Conservation (phyloP, 371 early-diverging fungal genomes). For the Zancudomyces culisetae region DNA sequence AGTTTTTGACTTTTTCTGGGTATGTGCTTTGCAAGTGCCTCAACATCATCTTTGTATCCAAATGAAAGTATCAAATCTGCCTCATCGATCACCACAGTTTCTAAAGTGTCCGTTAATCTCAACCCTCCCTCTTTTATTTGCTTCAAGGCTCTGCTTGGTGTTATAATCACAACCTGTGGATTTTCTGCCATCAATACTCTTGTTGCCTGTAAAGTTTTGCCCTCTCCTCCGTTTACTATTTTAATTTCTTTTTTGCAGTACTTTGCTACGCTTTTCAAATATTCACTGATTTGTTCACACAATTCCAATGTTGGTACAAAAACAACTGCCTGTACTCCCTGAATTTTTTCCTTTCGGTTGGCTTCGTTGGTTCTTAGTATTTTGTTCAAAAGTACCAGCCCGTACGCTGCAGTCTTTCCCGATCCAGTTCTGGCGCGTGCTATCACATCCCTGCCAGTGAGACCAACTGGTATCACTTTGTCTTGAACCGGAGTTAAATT, state of each 20-base stretch:
- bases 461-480: conserved; percentile 81
- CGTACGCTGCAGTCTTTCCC: conserved; percentile 97
- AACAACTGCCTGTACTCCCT: conserved; percentile 36
- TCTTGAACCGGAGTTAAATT: conserved; percentile 89
- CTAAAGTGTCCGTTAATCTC: conserved; percentile 35
- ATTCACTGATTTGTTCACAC: conserved; percentile 73
- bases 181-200: conserved; percentile 58
- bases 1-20: conserved; percentile 75
- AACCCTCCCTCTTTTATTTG: conserved; percentile 48
- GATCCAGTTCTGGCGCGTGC: conserved; percentile 98
- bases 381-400: conserved; percentile 83
- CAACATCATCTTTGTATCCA: conserved; percentile 73
- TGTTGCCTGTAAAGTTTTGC: conserved; percentile 17
- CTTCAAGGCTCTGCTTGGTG: conserved; percentile 56
- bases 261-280: conserved; percentile 43
- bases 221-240: conserved; percentile 10
- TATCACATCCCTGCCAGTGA: conserved; percentile 89
- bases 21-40: conserved; percentile 38
- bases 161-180: conserved; percentile 69
- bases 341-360: conserved; percentile 2
- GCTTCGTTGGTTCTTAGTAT: conserved; percentile 30
- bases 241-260: conserved; percentile 34
- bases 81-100: conserved; percentile 84
- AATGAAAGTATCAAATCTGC: conserved; percentile 83
- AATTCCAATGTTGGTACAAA: conserved; percentile 94